phyloP scores from a whole-genome alignment of 208 protist species.

The Borovskyia barvae region DNA sequence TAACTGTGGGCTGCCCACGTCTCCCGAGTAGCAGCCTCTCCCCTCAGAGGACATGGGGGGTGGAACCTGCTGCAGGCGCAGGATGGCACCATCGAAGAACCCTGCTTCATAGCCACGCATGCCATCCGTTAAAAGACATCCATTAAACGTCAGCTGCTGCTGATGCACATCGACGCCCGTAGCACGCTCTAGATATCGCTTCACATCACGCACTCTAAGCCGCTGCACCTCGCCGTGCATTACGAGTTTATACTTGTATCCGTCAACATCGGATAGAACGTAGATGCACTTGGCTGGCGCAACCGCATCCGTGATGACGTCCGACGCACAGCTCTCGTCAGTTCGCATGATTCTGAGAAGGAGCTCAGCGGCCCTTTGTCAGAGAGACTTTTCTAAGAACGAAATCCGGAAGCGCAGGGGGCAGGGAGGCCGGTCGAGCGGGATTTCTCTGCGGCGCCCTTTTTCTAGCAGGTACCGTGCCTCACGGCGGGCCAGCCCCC shows the following conservation, averaged over 20 bases:
- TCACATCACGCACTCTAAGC: slow-evolving; percentile 52
- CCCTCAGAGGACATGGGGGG: too few species aligned
- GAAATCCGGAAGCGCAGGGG: too few species aligned
- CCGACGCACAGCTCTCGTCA: too few species aligned
- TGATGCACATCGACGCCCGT: slow-evolving; percentile 37
- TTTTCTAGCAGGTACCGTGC: too few species aligned
- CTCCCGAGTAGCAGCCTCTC: too few species aligned
- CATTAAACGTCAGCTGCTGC: slow-evolving; percentile 62
- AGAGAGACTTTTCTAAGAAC: too few species aligned
- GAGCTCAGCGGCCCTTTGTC: too few species aligned
- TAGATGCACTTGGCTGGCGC: slow-evolving; percentile 30
- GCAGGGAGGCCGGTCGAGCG: too few species aligned
- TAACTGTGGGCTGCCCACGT: too few species aligned
- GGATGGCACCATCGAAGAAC: slow-evolving; percentile 51
- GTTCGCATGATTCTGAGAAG: too few species aligned
- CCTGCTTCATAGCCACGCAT: slow-evolving; percentile 45
- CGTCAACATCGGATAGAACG: slow-evolving; percentile 73
- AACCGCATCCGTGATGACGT: neutral
- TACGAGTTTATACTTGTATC: slow-evolving; percentile 82
- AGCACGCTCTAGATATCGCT: slow-evolving; percentile 68
- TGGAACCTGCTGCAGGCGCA: slow-evolving; percentile 39
- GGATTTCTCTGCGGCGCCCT: too few species aligned
- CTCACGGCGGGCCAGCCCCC: too few species aligned
- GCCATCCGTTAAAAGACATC: slow-evolving; percentile 23
- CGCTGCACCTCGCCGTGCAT: slow-evolving; percentile 60